Evolutionary conservation across 176 grass and related monocot genomes (phyloP).

Genomic region (Puya raimondii): DNA sequence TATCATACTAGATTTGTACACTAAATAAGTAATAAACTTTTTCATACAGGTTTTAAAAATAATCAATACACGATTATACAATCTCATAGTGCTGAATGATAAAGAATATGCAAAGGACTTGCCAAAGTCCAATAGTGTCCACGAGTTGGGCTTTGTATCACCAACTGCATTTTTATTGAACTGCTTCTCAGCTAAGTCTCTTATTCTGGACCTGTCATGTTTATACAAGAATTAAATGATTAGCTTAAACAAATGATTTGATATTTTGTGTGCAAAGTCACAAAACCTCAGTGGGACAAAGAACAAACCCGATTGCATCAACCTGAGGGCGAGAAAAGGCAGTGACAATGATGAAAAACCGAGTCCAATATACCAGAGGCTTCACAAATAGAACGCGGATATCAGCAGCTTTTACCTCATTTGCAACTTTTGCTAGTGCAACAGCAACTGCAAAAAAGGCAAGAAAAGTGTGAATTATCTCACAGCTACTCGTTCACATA

Average conservation of each 20-base stretch:
- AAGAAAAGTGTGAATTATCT: background rate
- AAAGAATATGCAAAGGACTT: slow-evolving; percentile 10
- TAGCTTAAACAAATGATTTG: background rate
- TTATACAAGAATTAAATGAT: background rate
- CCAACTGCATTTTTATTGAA: slow-evolving; percentile 75
- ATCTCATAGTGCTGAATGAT: background rate
- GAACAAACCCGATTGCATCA: slow-evolving; percentile 70
- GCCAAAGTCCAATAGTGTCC: slow-evolving; percentile 91
- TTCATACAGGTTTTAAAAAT: background rate
- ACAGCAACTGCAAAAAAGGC: slow-evolving; percentile 50
- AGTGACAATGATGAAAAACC: slow-evolving; percentile 89
- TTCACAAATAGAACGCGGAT: slow-evolving; percentile 77
- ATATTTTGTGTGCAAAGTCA: background rate
- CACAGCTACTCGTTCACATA: background rate
- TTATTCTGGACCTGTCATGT: slow-evolving; percentile 62
- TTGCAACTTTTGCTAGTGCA: slow-evolving; percentile 71
- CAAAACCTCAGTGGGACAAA: background rate
- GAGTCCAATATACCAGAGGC: slow-evolving; percentile 93
- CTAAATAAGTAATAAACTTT: background rate
- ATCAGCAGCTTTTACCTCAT: slow-evolving; percentile 82
- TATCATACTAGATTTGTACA: background rate
- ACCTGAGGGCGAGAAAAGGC: slow-evolving; percentile 94
- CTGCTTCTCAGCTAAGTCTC: slow-evolving; percentile 78
- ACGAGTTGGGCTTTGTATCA: slow-evolving; percentile 89
- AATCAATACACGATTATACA: background rate